phyloP scores from a whole-genome alignment of 2,329 filamentous ascomycete genomes.

The Erysiphe pisi region DNA sequence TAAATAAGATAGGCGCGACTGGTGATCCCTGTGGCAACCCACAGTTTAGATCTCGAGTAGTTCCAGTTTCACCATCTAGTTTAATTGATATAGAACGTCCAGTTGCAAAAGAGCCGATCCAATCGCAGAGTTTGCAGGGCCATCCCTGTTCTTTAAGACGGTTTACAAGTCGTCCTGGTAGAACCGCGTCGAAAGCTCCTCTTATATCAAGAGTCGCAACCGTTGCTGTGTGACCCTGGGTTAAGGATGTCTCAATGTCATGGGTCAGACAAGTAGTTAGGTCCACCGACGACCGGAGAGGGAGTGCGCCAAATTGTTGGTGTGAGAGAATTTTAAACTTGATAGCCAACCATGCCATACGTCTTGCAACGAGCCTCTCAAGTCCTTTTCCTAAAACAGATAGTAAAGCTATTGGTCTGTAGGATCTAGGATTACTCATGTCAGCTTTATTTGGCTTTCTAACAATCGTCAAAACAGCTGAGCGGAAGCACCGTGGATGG shows the following conservation, averaged over 20 bases:
- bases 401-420: neutral
- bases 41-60: no score
- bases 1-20: no score
- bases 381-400: neutral
- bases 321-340: neutral
- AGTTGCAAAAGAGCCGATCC: slow-evolving; percentile 5
- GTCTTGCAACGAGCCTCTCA: neutral
- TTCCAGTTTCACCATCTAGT: no score
- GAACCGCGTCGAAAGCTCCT: neutral
- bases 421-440: neutral
- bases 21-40: no score
- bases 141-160: slow-evolving; percentile 1
- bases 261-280: neutral
- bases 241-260: neutral
- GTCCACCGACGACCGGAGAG: neutral
- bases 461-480: neutral
- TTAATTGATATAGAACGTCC: neutral
- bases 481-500: neutral
- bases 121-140: neutral
- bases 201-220: neutral
- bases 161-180: neutral
- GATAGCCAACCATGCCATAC: neutral
- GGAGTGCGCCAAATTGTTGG: neutral
- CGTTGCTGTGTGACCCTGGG: neutral
- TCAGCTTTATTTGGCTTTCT: neutral